Percentiles rank a stretch among this genome's conserved stretches.
phyloP scores from a whole-genome alignment of 208 protist genomes.

The Leishmania aethiopica region DNA sequence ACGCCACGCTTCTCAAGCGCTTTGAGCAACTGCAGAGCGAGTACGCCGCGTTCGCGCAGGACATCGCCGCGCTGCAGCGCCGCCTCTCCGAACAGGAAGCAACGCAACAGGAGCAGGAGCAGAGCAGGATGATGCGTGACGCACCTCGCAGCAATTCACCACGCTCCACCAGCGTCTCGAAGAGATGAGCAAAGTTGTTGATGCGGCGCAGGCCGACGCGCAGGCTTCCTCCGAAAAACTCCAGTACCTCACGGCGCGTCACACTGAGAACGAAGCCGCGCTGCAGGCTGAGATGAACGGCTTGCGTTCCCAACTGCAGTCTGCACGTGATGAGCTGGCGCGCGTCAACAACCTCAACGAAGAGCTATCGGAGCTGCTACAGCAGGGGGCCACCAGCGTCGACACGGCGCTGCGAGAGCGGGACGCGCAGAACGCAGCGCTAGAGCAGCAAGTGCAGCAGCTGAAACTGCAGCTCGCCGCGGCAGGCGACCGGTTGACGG shows the following conservation, averaged over 20 bases:
- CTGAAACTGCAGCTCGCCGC: constrained; percentile 37
- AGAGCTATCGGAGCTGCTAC: constrained; percentile 51
- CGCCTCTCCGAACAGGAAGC: constrained; percentile 25
- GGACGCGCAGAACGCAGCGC: constrained; percentile 20
- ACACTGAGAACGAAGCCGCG: constrained; percentile 7
- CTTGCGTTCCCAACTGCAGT: constrained; percentile 24
- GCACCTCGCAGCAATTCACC: constrained; percentile 30
- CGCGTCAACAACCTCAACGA: constrained; percentile 36
- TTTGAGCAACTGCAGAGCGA: constrained; percentile 57
- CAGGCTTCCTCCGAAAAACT: constrained; percentile 16
- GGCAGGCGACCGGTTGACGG: constrained; percentile 25
- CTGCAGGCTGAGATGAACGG: constrained; percentile 12
- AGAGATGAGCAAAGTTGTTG: constrained; percentile 33
- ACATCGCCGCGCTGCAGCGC: constrained; percentile 31
- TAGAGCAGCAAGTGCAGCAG: constrained; percentile 40
- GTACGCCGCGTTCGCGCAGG: constrained; percentile 38
- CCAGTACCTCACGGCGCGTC: constrained; percentile 11
- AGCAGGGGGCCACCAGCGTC: constrained; percentile 54
- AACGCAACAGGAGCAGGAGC: constrained; percentile 21
- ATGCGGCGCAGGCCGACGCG: constrained; percentile 38
- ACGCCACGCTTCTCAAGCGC: constrained; percentile 38
- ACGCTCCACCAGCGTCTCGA: constrained; percentile 28
- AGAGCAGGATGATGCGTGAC: constrained; percentile 27
- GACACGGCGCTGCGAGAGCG: constrained; percentile 42
- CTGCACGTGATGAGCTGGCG: constrained; percentile 23